These are phyloP conservation scores for Sequoia sempervirens DNA, from an alignment of 75 land plant species.

Conservation along the genomic window DNA sequence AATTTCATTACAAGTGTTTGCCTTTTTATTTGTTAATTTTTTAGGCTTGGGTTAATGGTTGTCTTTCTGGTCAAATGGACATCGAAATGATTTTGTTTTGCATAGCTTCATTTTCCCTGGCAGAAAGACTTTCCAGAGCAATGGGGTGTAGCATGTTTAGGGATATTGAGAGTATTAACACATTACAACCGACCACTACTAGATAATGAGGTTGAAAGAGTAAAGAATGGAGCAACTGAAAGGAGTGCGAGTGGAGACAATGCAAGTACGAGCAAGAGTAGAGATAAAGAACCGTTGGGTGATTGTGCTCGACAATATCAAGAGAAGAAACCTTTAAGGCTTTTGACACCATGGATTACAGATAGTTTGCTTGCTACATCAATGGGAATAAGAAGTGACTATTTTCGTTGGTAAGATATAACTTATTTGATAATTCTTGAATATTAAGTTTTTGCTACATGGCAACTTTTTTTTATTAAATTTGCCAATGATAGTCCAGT, in stretches of 20 bases:
- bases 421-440: not conserved
- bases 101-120: conserved; percentile 4
- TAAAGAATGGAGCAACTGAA: conserved; percentile 32
- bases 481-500: not conserved
- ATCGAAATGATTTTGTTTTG: not conserved
- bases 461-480: not conserved
- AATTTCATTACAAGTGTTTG: not conserved
- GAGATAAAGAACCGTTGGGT: conserved; percentile 15
- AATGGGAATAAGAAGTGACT: conserved; percentile 77
- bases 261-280: conserved; percentile 38
- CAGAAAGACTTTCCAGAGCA: conserved; percentile 90
- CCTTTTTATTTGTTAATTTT: not conserved
- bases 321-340: conserved; percentile 71
- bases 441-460: not conserved
- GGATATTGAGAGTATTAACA: conserved; percentile 79
- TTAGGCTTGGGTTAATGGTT: not conserved
- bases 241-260: conserved; percentile 38
- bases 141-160: conserved; percentile 93
- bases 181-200: conserved; percentile 79
- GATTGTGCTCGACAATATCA: conserved; percentile 19
- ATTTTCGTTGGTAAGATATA: conserved; percentile 77
- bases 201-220: conserved; percentile 46
- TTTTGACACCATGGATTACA: conserved; percentile 92
- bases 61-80: not conserved
- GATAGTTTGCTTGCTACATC: conserved; percentile 93